Evolutionary conservation across 805 yeast species (phyloP).

Genomic region (Blastobotrys attinorum): DNA sequence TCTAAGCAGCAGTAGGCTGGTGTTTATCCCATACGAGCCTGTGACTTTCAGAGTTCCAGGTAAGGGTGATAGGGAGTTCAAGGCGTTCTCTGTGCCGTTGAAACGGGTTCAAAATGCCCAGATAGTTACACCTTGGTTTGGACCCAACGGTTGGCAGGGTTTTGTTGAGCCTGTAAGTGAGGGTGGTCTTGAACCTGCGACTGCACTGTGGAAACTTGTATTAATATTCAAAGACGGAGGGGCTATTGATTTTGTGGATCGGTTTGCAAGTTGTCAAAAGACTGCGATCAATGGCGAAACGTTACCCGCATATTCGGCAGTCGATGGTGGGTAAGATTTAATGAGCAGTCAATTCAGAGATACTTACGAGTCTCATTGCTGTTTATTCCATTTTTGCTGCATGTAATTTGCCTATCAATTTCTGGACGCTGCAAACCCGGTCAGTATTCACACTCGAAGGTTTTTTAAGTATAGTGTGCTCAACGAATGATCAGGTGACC

Average conservation of each 20-base stretch:
- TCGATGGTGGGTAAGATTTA: no score
- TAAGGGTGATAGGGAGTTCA: conserved; percentile 25
- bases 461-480: no score
- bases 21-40: conserved; percentile 3
- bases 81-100: conserved; percentile 18
- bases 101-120: conserved; percentile 14
- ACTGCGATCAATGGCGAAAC: conserved; percentile 10
- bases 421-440: no score
- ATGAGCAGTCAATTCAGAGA: no score
- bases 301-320: conserved; percentile 13
- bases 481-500: no score
- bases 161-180: conserved; percentile 15
- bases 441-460: no score
- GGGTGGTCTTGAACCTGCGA: conserved; percentile 21
- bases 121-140: conserved; percentile 31
- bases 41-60: conserved; percentile 20
- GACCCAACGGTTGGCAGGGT: conserved; percentile 29
- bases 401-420: no score
- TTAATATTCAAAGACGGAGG: conserved; percentile 26
- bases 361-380: no score
- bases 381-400: no score
- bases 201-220: conserved; percentile 19
- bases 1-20: conserved; percentile 18
- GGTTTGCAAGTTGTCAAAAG: neutral
- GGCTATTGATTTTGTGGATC: conserved; percentile 23